phyloP scores from a whole-genome alignment of 2,329 filamentous ascomycete genomes.

The Diplodia mutila region DNA sequence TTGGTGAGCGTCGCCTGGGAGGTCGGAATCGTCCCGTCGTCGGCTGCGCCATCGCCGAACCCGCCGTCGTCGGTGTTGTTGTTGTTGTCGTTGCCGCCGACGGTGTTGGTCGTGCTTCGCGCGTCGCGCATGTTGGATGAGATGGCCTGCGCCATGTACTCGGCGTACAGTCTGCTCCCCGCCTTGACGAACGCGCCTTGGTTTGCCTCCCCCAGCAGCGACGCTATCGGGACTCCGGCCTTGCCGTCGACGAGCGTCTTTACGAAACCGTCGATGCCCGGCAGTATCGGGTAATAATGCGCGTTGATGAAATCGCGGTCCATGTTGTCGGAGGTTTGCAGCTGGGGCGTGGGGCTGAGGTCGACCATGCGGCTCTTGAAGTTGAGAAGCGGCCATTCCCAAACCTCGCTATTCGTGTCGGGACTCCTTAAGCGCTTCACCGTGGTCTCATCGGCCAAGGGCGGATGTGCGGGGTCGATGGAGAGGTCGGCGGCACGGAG shows the following conservation, averaged over 20 bases:
- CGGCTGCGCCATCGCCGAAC: no score
- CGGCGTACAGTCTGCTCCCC: neutral
- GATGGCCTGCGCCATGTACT: constrained; percentile 6
- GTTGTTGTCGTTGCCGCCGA: neutral
- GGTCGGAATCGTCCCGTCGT: no score
- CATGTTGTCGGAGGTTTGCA: neutral
- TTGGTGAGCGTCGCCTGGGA: no score
- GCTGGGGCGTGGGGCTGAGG: neutral
- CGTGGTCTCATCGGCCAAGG: neutral
- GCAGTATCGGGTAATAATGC: neutral
- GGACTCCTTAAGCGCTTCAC: neutral
- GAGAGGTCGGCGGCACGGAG: neutral
- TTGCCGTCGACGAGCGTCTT: neutral
- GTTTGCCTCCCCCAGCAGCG: neutral
- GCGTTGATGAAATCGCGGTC: neutral
- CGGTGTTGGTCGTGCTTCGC: neutral
- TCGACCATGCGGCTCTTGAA: neutral
- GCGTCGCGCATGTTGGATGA: neutral
- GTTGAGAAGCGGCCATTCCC: neutral
- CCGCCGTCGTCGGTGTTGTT: no score
- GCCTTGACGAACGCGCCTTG: neutral
- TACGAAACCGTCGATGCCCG: neutral
- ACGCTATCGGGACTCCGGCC: neutral
- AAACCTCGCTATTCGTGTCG: neutral
- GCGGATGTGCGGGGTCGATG: neutral